phyloP scores from a whole-genome alignment of 2,329 filamentous ascomycete species.

The Arachnomyces sp. region DNA sequence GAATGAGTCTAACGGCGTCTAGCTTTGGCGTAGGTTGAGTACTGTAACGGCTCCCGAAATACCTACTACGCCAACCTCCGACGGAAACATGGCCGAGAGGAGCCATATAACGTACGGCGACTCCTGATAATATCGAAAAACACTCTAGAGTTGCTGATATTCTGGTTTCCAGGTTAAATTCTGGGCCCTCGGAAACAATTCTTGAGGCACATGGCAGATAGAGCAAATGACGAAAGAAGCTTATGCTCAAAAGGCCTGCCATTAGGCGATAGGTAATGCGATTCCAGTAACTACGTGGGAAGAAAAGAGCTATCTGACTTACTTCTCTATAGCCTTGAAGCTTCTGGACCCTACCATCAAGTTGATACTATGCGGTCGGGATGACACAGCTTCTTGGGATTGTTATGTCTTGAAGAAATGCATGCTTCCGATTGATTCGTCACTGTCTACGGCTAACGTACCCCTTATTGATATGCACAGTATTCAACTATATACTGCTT shows the following conservation, averaged over 20 bases:
- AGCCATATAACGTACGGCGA: constrained; percentile 59
- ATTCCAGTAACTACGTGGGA: constrained; percentile 8
- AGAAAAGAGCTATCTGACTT: no score
- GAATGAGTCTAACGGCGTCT: neutral
- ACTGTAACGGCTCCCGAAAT: constrained; percentile 71
- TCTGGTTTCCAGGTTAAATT: constrained; percentile 62
- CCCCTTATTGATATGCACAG: constrained; percentile 69
- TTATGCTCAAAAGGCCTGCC: constrained; percentile 51
- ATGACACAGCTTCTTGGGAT: constrained; percentile 64
- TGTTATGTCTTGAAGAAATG: constrained; percentile 65
- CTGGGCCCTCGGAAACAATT: constrained; percentile 76
- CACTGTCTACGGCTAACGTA: constrained; percentile 32
- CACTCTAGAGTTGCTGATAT: no score
- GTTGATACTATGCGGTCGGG: constrained; percentile 68
- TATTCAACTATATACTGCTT: constrained; percentile 70
- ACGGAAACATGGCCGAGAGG: constrained; percentile 63
- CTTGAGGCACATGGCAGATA: constrained; percentile 55
- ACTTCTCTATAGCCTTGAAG: constrained; percentile 32
- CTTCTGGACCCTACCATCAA: constrained; percentile 55
- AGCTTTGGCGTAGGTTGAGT: constrained; percentile 73
- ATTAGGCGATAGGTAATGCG: constrained; percentile 48
- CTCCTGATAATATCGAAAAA: no score
- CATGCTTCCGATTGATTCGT: constrained; percentile 41
- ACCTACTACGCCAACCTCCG: constrained; percentile 78
- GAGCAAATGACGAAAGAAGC: constrained; percentile 53